These are phyloP conservation scores for Epichloe sp. DNA, from an alignment of 2,329 filamentous ascomycete genomes.

Conservation along the genomic window DNA sequence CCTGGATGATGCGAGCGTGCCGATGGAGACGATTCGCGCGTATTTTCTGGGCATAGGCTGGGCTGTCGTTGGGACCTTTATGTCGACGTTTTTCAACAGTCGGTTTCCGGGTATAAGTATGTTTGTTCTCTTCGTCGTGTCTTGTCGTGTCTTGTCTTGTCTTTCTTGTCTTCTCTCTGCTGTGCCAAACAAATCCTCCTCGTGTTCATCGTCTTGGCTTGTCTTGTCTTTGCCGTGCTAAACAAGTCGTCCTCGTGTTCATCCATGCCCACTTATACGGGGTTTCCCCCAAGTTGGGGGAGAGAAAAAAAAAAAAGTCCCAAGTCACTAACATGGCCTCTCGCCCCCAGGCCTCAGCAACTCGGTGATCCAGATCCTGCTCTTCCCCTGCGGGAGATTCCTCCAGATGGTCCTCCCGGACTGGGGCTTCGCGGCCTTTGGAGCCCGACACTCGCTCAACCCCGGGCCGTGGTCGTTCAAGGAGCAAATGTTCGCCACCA, in stretches of 20 bases:
- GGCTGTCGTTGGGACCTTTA: constrained; percentile 15
- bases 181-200: no score
- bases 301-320: no score
- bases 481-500: constrained; percentile 46
- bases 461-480: constrained; percentile 43
- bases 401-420: constrained; percentile 31
- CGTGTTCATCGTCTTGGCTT: no score
- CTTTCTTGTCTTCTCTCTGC: no score
- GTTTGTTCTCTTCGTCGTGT: not conserved
- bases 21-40: constrained; percentile 28
- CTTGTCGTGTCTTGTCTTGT: no score
- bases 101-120: constrained; percentile 24
- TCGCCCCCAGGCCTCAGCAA: constrained; percentile 16
- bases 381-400: constrained; percentile 21
- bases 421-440: constrained; percentile 29
- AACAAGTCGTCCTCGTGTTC: no score
- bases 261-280: no score
- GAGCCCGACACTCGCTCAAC: constrained; percentile 31
- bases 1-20: constrained; percentile 20
- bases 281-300: no score
- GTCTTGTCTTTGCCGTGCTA: no score
- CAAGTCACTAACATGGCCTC: not conserved
- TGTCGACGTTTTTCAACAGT: constrained; percentile 28
- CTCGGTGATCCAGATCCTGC: constrained; percentile 30
- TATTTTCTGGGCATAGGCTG: constrained; percentile 25